Conservation (phyloP, 345 rosid species). For the Corymbia maculata region DNA sequence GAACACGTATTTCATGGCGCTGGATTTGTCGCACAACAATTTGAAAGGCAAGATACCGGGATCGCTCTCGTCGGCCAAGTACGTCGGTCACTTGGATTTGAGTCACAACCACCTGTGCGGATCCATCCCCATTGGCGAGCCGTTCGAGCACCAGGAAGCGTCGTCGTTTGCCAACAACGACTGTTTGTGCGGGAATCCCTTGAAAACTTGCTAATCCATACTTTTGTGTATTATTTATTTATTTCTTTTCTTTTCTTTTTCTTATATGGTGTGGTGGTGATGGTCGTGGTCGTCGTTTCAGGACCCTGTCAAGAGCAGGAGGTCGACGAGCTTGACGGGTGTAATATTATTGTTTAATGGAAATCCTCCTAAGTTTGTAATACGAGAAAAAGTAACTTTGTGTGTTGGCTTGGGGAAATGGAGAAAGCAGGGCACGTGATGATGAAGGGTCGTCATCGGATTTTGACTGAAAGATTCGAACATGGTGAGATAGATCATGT, state of each 20-base stretch:
- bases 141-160: slow-evolving; percentile 66
- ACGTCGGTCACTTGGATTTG: slow-evolving; percentile 72
- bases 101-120: slow-evolving; percentile 93
- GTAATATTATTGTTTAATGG: neutral
- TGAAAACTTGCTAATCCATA: slow-evolving; percentile 40
- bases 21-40: slow-evolving; percentile 67
- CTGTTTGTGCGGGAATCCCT: slow-evolving; percentile 80
- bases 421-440: neutral
- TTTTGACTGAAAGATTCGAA: neutral
- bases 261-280: neutral
- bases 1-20: slow-evolving; percentile 55
- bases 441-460: neutral
- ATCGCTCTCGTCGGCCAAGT: slow-evolving; percentile 48
- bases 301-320: neutral
- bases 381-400: neutral
- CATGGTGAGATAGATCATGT: neutral
- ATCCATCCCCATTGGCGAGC: slow-evolving; percentile 64
- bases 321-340: neutral
- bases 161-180: slow-evolving; percentile 64
- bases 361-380: neutral
- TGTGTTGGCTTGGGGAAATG: neutral
- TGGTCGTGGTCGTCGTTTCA: neutral
- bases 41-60: slow-evolving; percentile 61
- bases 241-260: too few species aligned
- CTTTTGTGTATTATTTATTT: neutral